phyloP scores from a whole-genome alignment of 768 basidiomycete species.

The Amanita pseudoporphyria region DNA sequence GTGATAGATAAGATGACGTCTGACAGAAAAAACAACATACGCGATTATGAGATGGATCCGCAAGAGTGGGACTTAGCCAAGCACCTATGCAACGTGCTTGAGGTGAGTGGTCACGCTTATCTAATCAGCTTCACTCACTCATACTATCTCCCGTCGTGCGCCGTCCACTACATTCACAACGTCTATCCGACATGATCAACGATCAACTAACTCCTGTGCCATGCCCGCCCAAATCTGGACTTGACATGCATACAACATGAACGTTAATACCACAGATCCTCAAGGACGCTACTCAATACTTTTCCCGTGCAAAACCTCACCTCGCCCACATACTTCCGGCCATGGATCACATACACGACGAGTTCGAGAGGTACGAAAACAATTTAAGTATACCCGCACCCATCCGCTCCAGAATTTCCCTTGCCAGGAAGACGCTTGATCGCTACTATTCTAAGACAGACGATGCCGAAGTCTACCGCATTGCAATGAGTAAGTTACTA shows the following conservation, averaged over 20 bases:
- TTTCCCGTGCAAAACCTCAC: conserved; percentile 18
- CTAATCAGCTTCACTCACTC: neutral
- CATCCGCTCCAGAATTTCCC: neutral
- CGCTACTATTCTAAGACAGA: neutral
- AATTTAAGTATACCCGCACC: neutral
- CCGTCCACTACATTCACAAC: neutral
- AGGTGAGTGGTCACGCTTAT: conserved; percentile 16
- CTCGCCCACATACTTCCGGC: no score
- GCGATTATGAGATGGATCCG: conserved; percentile 15
- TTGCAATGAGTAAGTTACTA: neutral
- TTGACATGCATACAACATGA: neutral
- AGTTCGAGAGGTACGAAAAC: neutral
- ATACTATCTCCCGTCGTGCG: neutral
- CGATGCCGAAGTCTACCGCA: neutral
- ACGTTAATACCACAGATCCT: conserved; percentile 17
- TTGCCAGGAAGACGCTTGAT: neutral
- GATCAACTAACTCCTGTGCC: neutral
- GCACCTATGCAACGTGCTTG: conserved; percentile 21
- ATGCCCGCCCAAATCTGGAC: conserved; percentile 1
- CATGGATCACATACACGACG: no score
- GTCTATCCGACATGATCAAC: neutral
- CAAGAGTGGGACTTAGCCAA: conserved; percentile 24
- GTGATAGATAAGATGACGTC: conserved; percentile 19
- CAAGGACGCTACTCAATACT: conserved; percentile 24
- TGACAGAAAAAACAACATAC: conserved; percentile 13